Base-by-base conservation (phyloP, 805 yeast species). In the Cyberlindnera misumaiensis region DNA sequence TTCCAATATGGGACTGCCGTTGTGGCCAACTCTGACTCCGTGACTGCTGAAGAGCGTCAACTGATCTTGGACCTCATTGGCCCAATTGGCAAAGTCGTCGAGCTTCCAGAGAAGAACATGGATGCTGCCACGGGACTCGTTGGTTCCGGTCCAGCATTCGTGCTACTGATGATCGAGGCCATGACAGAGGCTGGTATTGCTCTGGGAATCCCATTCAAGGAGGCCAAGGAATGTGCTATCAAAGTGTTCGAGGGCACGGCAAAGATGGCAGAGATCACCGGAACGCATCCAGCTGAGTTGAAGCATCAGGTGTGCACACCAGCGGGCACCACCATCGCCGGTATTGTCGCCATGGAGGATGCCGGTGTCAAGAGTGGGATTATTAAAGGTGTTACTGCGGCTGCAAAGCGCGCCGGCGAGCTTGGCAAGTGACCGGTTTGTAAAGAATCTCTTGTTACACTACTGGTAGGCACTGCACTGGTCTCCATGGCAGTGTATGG, bases 321-420 rank as follows among this genome's bases (percentile, higher is more conserved):
- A 17, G 98, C 93, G 24, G 98, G 98, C 26, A 89, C 97, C 36
- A 93, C 98, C 4, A 93, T 93, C 58, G 95, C 95, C 9, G 98
- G 98, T 0, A 67, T 93, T 42, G 72, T 90, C 61, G 86, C 80
- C 47, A 78, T 93, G 82, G 98, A 93, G 66, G 96, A 87, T 49
- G 77, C 77, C 35, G 94, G 90, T 36, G 83, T 93, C 34, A 81
- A 96, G 64, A 74, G 86, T 33, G 90, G 87, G 17, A 83, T 93
- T 52, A 77, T 94, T 34, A 73, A 87, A 52, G 96, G 95, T 29
- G 83, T 93, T 18, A 87, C 85, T 60, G 95, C 87, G 58, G 90
- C 97, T 27, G 86, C 97, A n/a, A 72, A 72, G 42, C 83, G 88
- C 40, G 88, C 96, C 11, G 56, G 73, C 28, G 60, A 61, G 26